Percentiles rank a stretch among this genome's conserved stretches.
These are phyloP conservation scores for Mucor racemosus DNA, from an alignment of 371 early-diverging fungal genomes.

Conservation along the genomic window DNA sequence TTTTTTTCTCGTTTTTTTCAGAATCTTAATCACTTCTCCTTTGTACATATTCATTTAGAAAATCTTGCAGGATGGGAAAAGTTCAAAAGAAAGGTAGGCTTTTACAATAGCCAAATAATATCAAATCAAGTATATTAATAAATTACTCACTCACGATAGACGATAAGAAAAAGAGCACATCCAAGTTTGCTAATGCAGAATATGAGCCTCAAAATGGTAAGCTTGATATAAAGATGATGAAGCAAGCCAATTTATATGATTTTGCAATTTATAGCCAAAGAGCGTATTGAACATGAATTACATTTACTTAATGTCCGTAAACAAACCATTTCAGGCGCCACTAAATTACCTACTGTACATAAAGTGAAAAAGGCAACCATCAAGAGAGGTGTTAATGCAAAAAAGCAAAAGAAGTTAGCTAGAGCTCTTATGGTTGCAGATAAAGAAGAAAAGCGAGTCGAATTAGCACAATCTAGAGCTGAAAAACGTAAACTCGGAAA, in stretches of 20 bases:
- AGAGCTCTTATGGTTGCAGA: slow-evolving; percentile 31
- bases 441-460: slow-evolving; percentile 30
- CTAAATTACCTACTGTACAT: slow-evolving; percentile 13
- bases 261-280: slow-evolving; percentile 26
- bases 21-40: neutral
- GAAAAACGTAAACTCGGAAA: slow-evolving; percentile 33
- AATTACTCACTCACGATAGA: neutral
- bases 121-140: neutral
- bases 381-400: slow-evolving; percentile 25
- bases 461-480: slow-evolving; percentile 19
- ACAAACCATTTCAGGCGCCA: slow-evolving; percentile 21
- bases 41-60: neutral
- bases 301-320: slow-evolving; percentile 28
- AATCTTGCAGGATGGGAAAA: slow-evolving; percentile 16
- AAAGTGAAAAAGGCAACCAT: slow-evolving; percentile 31
- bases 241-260: neutral
- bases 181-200: slow-evolving; percentile 14
- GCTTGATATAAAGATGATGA: neutral
- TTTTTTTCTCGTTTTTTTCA: neutral
- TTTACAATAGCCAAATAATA: neutral
- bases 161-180: slow-evolving; percentile 6
- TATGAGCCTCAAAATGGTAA: slow-evolving; percentile 23
- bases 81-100: slow-evolving; percentile 20
- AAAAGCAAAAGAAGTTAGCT: slow-evolving; percentile 36
- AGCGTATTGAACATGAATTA: slow-evolving; percentile 33